Conservation (phyloP, 495 filamentous ascomycete species). For the Lasiosphaeris hirsuta region DNA sequence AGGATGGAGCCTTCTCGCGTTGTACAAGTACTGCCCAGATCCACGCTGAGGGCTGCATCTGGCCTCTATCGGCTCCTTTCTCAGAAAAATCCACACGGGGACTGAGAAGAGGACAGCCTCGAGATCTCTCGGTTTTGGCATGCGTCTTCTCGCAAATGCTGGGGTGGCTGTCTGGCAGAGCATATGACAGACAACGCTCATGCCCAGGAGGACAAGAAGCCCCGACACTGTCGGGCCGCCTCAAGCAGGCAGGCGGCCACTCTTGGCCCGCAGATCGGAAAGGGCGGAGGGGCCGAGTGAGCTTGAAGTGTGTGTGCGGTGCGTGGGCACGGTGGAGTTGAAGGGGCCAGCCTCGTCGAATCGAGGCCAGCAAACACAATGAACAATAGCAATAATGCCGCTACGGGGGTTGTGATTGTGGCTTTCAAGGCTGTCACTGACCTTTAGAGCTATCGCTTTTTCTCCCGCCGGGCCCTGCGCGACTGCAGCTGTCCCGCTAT, state of each 20-base stretch:
- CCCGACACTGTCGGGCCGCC: slow-evolving; percentile 16
- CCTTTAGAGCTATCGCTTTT: slow-evolving; percentile 15
- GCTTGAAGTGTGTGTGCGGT: neutral
- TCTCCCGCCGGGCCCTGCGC: neutral
- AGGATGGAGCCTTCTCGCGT: slow-evolving; percentile 16
- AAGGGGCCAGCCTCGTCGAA: slow-evolving; percentile 13
- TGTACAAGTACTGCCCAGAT: neutral
- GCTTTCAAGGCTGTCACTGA: slow-evolving; percentile 28
- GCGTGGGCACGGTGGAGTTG: neutral
- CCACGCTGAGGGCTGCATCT: neutral
- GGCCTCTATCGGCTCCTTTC: neutral
- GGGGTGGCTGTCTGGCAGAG: too few relatives aligned
- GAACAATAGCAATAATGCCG: neutral
- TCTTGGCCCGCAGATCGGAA: slow-evolving; percentile 17
- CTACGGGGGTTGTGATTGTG: slow-evolving; percentile 19
- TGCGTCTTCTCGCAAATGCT: too few relatives aligned
- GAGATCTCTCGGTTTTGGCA: neutral
- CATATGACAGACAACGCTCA: neutral
- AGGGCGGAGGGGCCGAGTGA: slow-evolving; percentile 7
- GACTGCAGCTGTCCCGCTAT: slow-evolving; percentile 9
- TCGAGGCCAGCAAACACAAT: neutral
- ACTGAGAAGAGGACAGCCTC: neutral
- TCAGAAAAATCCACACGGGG: neutral
- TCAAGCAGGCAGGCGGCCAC: slow-evolving; percentile 13
- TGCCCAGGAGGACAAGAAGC: slow-evolving; percentile 8